phyloP scores from a whole-genome alignment of 2,329 filamentous ascomycete species.

The Endoconidiophora polonica region DNA sequence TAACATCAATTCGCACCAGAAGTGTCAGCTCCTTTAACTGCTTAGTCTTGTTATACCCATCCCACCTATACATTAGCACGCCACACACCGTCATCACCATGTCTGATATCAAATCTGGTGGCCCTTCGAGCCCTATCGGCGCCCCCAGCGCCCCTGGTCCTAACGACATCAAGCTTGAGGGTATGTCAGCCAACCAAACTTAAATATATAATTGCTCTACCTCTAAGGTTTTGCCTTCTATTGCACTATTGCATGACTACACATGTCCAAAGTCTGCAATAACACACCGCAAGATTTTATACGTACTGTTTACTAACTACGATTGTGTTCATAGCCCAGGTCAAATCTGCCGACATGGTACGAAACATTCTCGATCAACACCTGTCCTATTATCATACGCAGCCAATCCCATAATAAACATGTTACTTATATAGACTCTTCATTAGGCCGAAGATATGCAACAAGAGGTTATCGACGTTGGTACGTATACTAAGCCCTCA shows the following conservation, averaged over 20 bases:
- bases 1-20: too few relatives aligned
- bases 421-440: not conserved
- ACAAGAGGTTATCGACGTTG: conserved; percentile 83
- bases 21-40: too few relatives aligned
- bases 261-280: too few relatives aligned
- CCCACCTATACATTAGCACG: too few relatives aligned
- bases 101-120: conserved; percentile 9
- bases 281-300: too few relatives aligned
- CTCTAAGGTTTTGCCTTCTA: too few relatives aligned
- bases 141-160: conserved; percentile 8
- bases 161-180: conserved; percentile 11
- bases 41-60: too few relatives aligned
- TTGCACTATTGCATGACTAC: too few relatives aligned
- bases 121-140: conserved; percentile 8
- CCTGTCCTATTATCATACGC: not conserved
- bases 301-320: not conserved
- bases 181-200: not conserved
- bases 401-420: not conserved
- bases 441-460: conserved; percentile 90
- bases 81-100: not conserved
- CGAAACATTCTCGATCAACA: conserved; percentile 16
- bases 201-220: not conserved
- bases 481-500: conserved; percentile 35
- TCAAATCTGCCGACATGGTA: conserved; percentile 99
- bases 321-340: conserved; percentile 48